A percentile compares a stretch with the other conserved stretches of the same genome.
phyloP scores from a whole-genome alignment of 257 asterid species.

The Handroanthus guayacan region DNA sequence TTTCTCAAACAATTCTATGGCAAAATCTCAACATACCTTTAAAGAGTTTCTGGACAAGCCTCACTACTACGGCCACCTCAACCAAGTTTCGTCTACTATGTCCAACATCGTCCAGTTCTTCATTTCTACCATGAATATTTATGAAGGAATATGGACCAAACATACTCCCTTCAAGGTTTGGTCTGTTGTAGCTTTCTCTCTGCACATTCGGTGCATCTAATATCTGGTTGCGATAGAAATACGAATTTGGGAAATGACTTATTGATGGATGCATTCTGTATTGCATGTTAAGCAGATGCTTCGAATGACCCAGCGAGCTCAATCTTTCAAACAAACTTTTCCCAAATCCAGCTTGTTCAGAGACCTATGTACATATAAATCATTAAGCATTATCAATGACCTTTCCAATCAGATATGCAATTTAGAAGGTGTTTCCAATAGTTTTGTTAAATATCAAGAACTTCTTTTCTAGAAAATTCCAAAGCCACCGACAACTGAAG shows the following conservation, averaged over 20 bases:
- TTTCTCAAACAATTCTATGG: too few species aligned
- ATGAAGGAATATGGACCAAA: slow-evolving; percentile 76
- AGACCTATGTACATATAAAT: slow-evolving; percentile 39
- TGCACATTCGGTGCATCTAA: slow-evolving; percentile 52
- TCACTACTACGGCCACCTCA: slow-evolving; percentile 63
- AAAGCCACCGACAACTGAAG: too few species aligned
- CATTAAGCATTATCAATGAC: background rate
- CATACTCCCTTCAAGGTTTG: slow-evolving; percentile 51
- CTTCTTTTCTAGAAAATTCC: too few species aligned
- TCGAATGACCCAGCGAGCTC: slow-evolving; percentile 55
- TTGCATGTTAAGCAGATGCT: slow-evolving; percentile 56
- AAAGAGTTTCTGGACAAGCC: slow-evolving; percentile 17
- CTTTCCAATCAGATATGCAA: too few species aligned
- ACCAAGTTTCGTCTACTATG: slow-evolving; percentile 34
- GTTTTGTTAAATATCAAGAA: too few species aligned
- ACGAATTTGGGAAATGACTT: slow-evolving; percentile 56
- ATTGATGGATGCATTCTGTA: slow-evolving; percentile 73
- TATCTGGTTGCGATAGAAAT: slow-evolving; percentile 49
- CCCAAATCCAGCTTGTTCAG: slow-evolving; percentile 62
- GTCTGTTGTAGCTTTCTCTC: slow-evolving; percentile 33
- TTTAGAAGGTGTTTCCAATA: too few species aligned
- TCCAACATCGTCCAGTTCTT: slow-evolving; percentile 56
- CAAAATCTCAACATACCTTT: too few species aligned
- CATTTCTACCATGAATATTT: slow-evolving; percentile 52
- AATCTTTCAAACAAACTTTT: slow-evolving; percentile 68